These are phyloP conservation scores for Cladosporium oxysporum DNA, from an alignment of 2,329 filamentous ascomycete genomes.

Conservation along the genomic window DNA sequence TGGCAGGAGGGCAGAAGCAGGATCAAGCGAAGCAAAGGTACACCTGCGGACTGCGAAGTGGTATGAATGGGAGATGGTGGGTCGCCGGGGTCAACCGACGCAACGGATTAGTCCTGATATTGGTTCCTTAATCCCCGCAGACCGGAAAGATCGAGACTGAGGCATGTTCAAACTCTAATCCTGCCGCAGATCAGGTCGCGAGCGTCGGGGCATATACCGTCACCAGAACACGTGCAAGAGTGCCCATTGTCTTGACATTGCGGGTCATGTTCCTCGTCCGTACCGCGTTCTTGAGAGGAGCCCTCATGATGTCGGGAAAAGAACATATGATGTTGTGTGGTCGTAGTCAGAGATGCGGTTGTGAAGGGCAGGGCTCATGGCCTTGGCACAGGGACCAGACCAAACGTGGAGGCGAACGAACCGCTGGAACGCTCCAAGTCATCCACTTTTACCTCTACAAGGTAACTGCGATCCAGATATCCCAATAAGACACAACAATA, in stretches of 20 bases:
- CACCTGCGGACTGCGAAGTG: background rate
- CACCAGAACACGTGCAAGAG: background rate
- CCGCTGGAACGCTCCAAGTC: background rate
- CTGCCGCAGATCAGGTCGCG: background rate
- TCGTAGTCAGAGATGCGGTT: background rate
- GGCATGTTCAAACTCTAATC: background rate
- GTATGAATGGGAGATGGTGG: background rate
- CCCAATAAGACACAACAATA: background rate
- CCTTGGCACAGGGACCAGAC: conserved; percentile 11
- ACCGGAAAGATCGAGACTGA: background rate
- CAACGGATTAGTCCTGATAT: background rate
- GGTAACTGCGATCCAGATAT: background rate
- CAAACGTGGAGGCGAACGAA: background rate
- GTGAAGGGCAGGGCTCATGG: background rate
- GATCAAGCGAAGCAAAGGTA: background rate
- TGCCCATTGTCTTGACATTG: background rate
- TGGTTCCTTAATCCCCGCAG: background rate
- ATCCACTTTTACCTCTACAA: background rate
- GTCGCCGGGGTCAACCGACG: background rate
- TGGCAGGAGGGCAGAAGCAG: background rate
- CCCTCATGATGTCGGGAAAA: background rate
- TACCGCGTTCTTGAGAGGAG: background rate
- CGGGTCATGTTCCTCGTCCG: background rate
- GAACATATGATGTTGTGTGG: background rate
- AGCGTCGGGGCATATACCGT: background rate